Evolutionary conservation across 345 rosid genomes (phyloP).

Genomic region (thale cress (Arabidopsis thaliana)): TAIR10.1 NC_003071.7:11447001-11447500

Average conservation of each 20-base stretch:
- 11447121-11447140: neutral
- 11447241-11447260: neutral
- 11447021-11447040: constrained; percentile 29
- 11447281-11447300: neutral
- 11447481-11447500: constrained; percentile 67
- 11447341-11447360: neutral
- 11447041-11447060: constrained; percentile 1
- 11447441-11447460: constrained; percentile 80
- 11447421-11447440: constrained; percentile 55
- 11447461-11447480: constrained; percentile 99
- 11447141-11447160: neutral
- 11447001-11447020: constrained; percentile 24
- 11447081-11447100: neutral
- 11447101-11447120: neutral
- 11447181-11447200: too few species aligned
- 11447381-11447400: constrained; percentile 28
- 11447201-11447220: too few species aligned
- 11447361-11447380: constrained; percentile 31
- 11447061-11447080: constrained; percentile 26
- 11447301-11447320: constrained; percentile 1
- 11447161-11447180: too few species aligned
- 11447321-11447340: constrained; percentile 6
- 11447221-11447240: neutral
- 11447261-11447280: neutral
- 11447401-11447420: constrained; percentile 45